These are phyloP conservation scores for Coemansia sp. DNA, from an alignment of 371 early-diverging fungal genomes.

Conservation along the genomic window DNA sequence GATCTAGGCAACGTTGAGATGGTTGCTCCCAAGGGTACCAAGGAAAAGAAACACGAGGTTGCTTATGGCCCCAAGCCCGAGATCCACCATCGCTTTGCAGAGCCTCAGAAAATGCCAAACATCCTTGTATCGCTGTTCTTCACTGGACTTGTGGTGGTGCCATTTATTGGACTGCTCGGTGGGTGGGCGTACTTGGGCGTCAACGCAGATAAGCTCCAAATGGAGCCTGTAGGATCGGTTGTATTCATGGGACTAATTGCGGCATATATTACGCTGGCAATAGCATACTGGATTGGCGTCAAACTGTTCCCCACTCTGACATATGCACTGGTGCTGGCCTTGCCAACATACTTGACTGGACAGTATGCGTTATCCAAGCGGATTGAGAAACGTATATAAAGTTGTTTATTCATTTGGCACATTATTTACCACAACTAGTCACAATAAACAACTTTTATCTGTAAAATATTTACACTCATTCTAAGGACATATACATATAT, in stretches of 20 bases:
- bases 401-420: slow-evolving; percentile 72
- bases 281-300: slow-evolving; percentile 52
- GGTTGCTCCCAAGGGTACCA: slow-evolving; percentile 7
- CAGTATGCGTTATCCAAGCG: slow-evolving; percentile 45
- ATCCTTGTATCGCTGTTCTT: slow-evolving; percentile 43
- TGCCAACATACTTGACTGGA: slow-evolving; percentile 47
- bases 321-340: slow-evolving; percentile 43
- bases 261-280: slow-evolving; percentile 45
- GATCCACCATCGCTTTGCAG: slow-evolving; percentile 48
- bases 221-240: slow-evolving; percentile 26
- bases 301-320: slow-evolving; percentile 47
- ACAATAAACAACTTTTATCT: not conserved
- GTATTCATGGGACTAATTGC: slow-evolving; percentile 44
- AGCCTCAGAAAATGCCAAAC: slow-evolving; percentile 48
- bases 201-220: slow-evolving; percentile 22
- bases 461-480: not conserved
- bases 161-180: slow-evolving; percentile 30
- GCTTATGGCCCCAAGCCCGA: slow-evolving; percentile 37
- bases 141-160: slow-evolving; percentile 24
- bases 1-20: slow-evolving; percentile 38
- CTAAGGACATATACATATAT: not conserved
- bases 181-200: slow-evolving; percentile 45
- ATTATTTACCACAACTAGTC: not conserved
- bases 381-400: slow-evolving; percentile 12
- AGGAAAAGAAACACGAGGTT: not conserved